phyloP scores from a whole-genome alignment of 2,329 filamentous ascomycete species.

The Pseudopithomyces maydicus region DNA sequence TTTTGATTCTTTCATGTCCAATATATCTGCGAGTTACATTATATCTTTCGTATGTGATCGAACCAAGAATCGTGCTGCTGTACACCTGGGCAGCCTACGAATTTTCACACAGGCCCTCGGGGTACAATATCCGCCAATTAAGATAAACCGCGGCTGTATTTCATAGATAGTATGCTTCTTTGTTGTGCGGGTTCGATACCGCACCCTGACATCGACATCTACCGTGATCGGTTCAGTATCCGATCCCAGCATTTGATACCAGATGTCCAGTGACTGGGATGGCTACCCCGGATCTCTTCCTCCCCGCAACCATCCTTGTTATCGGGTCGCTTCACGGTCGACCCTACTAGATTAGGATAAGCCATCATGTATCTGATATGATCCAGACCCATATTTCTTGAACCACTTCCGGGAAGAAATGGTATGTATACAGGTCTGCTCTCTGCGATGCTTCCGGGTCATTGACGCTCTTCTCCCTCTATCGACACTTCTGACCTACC shows the following conservation, averaged over 20 bases:
- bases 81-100: too few species aligned
- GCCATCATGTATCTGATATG: not conserved
- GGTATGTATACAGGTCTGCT: slow-evolving; percentile 1
- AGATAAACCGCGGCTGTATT: too few species aligned
- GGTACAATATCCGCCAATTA: not conserved
- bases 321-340: not conserved
- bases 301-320: slow-evolving; percentile 3
- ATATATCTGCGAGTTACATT: too few species aligned
- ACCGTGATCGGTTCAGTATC: not conserved
- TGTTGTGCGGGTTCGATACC: slow-evolving; percentile 5
- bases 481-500: not conserved
- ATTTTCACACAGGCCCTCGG: too few species aligned
- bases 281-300: not conserved
- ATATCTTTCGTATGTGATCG: too few species aligned
- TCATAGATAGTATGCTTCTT: too few species aligned
- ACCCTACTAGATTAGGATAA: not conserved
- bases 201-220: not conserved
- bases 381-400: not conserved
- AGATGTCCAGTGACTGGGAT: not conserved
- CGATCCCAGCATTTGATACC: slow-evolving; percentile 1
- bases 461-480: not conserved
- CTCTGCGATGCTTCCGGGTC: not conserved
- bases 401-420: not conserved
- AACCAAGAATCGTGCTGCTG: too few species aligned
- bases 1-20: not conserved